Conservation (phyloP, 345 rosid genomes). For the Jatropha curcas region DNA sequence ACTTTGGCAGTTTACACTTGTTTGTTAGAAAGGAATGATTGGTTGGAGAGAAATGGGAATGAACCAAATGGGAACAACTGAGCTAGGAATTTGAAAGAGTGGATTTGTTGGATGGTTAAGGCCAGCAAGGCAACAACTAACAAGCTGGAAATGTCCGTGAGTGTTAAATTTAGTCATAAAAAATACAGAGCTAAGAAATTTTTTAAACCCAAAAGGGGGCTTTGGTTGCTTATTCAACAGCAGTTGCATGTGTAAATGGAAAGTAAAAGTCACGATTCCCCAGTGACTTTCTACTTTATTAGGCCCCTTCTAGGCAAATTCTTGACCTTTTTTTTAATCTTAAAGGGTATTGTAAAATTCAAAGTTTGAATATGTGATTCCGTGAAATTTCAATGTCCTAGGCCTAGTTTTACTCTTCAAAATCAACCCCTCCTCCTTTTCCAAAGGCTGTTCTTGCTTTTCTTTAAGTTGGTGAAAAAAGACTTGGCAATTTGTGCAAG, state of each 20-base stretch:
- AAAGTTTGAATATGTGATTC: not conserved
- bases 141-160: not conserved
- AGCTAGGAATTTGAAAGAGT: too few species aligned
- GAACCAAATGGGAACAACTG: too few species aligned
- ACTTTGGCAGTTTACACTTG: too few species aligned
- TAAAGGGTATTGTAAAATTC: not conserved
- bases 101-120: not conserved
- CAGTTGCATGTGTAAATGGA: conserved; percentile 16
- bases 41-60: too few species aligned
- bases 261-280: conserved; percentile 16
- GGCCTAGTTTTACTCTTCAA: not conserved
- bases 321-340: not conserved
- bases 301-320: too few species aligned
- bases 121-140: conserved; percentile 3
- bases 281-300: not conserved
- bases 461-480: not conserved
- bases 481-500: not conserved
- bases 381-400: not conserved
- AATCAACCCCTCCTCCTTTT: not conserved
- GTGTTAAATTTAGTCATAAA: not conserved
- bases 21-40: too few species aligned
- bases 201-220: not conserved
- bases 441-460: not conserved
- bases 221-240: conserved; percentile 5
- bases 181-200: too few species aligned